Conservation (phyloP, 192 early-diverging fungal genomes). For the Backusella mclennaniae region DNA sequence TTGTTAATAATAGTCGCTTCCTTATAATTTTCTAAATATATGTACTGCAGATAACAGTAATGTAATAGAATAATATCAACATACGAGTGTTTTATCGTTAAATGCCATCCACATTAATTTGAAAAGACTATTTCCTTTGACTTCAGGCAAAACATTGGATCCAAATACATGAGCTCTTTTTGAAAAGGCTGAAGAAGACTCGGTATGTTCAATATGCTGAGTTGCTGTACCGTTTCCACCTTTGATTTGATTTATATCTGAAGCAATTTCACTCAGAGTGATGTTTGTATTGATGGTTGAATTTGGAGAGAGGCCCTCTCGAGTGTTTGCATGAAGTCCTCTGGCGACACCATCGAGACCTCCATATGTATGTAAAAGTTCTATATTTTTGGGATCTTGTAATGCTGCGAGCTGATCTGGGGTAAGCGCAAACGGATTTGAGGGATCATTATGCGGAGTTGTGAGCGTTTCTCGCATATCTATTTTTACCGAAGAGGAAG, state of each 20-base stretch:
- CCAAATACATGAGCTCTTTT: slow-evolving; percentile 65
- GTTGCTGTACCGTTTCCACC: not conserved
- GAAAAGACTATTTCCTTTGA: slow-evolving; percentile 68
- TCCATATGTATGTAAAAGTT: slow-evolving; percentile 38
- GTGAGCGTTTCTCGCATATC: slow-evolving; percentile 20
- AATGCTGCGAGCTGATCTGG: slow-evolving; percentile 45
- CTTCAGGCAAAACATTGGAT: slow-evolving; percentile 65
- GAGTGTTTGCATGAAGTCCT: slow-evolving; percentile 47
- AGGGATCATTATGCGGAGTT: slow-evolving; percentile 33
- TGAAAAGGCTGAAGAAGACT: slow-evolving; percentile 25
- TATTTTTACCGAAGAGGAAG: slow-evolving; percentile 12
- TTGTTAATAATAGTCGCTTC: slow-evolving; percentile 8
- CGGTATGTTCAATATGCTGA: not conserved
- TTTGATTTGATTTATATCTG: not conserved
- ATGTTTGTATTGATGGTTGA: slow-evolving; percentile 34
- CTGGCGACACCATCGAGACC: slow-evolving; percentile 51
- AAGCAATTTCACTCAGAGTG: slow-evolving; percentile 25
- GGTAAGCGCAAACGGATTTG: slow-evolving; percentile 57
- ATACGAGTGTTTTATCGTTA: slow-evolving; percentile 77
- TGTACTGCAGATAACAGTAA: not conserved
- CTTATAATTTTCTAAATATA: not conserved
- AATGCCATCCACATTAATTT: slow-evolving; percentile 79
- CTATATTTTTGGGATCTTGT: slow-evolving; percentile 59
- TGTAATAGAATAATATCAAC: slow-evolving; percentile 8
- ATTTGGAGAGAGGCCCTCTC: slow-evolving; percentile 43